Base-by-base conservation (phyloP, 768 basidiomycete species). In the Lentinula detonsa region DNA sequence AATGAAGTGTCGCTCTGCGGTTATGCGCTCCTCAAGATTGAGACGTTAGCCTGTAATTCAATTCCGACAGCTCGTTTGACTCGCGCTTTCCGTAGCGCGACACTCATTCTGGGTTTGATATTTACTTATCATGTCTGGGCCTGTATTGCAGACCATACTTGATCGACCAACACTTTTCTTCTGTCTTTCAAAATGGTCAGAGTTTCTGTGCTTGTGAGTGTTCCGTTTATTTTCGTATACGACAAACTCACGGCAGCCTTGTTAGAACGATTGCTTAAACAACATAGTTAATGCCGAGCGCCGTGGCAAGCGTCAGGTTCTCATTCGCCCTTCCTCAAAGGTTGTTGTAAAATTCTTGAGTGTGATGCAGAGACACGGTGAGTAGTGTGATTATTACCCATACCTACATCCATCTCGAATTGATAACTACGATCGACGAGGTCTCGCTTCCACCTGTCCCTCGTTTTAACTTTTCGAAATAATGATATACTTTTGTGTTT, bases 271-370 rank as follows among this genome's bases (percentile, higher is more conserved):
- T 71, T 79, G 77, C 75, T 70, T 82, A 9, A 98, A 96, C 87
- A 96, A 92, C 86, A 97, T 98, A 67, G 93, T 97, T 87, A 99
- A 99, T 68, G 97, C 97, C 72, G 97, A 98, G 83, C 93, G 94
- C 74, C 92, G 95, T 72, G 97, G 97, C 71, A 99, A 99, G 83
- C 93, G 97, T 71, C 97, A 99, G 80, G 97, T 99, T 64, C 89
- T 99, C 69, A 86, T 99, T 76, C 88, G 96, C 55, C 97, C 97
- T 60, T 93, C 91, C 4, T 96, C 94, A 66, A 99, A 99, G 80
- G 97, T 99, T 74, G 86, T 98, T 65, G 89, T 99, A 67, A 97
- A 97, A 77, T 97, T 98, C 79, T 80, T 99, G 67, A 90, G 87
- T 66, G 97, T 98, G 71, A 98, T 98, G 93, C 97, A 99, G 78